Evolutionary conservation across 2,329 filamentous ascomycete genomes (phyloP).

Genomic region (Phyllachora maydis): DNA sequence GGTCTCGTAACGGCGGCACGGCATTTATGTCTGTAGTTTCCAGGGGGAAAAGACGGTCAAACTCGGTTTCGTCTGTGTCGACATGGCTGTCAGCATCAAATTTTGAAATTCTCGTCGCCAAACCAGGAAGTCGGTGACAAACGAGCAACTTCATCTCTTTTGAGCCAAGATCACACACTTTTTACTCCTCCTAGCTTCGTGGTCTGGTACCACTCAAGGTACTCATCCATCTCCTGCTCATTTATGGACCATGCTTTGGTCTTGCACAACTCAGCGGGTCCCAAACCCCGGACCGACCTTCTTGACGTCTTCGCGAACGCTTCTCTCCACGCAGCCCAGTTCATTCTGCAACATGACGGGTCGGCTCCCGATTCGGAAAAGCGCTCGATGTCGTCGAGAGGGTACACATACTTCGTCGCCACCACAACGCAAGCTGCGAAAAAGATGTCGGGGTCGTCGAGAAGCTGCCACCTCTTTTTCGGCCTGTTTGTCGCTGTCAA

Average conservation of each 20-base stretch:
- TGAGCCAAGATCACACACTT: no score
- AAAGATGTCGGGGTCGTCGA: slow-evolving; percentile 54
- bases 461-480: slow-evolving; percentile 14
- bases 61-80: no score
- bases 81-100: no score
- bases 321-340: slow-evolving; percentile 54
- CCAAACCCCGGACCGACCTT: no score
- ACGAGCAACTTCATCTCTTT: no score
- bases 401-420: slow-evolving; percentile 60
- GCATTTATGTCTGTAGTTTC: no score
- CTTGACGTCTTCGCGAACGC: slow-evolving; percentile 21
- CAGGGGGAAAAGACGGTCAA: no score
- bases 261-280: slow-evolving; percentile 8
- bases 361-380: slow-evolving; percentile 28
- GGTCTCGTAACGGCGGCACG: no score
- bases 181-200: no score
- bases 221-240: slow-evolving; percentile 44
- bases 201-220: slow-evolving; percentile 60
- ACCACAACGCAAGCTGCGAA: slow-evolving; percentile 53
- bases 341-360: slow-evolving; percentile 34
- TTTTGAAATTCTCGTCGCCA: no score
- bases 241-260: slow-evolving; percentile 21
- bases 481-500: no score
- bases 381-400: slow-evolving; percentile 40
- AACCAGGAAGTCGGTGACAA: no score